Conservation (phyloP, 352 stramenopile genomes). For the Phytophthora macrochlamydospora region DNA sequence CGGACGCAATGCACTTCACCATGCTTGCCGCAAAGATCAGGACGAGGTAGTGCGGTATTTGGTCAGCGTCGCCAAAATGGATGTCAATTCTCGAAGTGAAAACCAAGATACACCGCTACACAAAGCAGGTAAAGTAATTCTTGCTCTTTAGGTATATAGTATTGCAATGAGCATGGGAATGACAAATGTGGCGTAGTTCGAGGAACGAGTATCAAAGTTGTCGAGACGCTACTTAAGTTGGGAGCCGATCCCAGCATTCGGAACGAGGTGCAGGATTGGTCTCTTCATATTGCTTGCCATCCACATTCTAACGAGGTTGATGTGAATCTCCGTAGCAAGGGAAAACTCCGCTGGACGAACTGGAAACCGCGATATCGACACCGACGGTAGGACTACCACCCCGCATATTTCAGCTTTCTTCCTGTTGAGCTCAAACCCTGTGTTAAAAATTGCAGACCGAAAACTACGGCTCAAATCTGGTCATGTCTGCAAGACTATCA, state of each 20-base stretch:
- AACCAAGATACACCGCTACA: constrained; percentile 79
- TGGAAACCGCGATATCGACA: constrained; percentile 38
- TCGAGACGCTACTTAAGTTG: constrained; percentile 65
- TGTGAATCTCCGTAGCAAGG: constrained; percentile 47
- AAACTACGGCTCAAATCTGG: constrained; percentile 11
- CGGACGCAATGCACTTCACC: constrained; percentile 71
- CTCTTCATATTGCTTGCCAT: background rate
- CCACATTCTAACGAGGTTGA: too few relatives aligned
- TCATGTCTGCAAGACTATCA: constrained; percentile 15
- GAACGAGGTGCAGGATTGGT: constrained; percentile 52
- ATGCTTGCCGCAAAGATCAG: constrained; percentile 78
- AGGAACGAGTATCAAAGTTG: constrained; percentile 58
- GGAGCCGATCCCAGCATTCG: constrained; percentile 59
- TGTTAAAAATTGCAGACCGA: constrained; percentile 12
- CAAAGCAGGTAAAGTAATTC: constrained; percentile 60
- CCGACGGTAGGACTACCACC: constrained; percentile 29
- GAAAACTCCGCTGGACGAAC: constrained; percentile 65
- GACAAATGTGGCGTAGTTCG: constrained; percentile 19
- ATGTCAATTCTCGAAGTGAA: constrained; percentile 66
- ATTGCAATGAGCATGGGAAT: background rate
- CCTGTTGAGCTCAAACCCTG: background rate
- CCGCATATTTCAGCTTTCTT: too few relatives aligned
- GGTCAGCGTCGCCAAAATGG: constrained; percentile 46
- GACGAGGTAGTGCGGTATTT: constrained; percentile 68
- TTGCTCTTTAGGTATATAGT: background rate